A percentile compares a stretch with the other conserved stretches of the same genome.
phyloP scores from a whole-genome alignment of 345 rosid genomes.

The Pugionium dolabratum region DNA sequence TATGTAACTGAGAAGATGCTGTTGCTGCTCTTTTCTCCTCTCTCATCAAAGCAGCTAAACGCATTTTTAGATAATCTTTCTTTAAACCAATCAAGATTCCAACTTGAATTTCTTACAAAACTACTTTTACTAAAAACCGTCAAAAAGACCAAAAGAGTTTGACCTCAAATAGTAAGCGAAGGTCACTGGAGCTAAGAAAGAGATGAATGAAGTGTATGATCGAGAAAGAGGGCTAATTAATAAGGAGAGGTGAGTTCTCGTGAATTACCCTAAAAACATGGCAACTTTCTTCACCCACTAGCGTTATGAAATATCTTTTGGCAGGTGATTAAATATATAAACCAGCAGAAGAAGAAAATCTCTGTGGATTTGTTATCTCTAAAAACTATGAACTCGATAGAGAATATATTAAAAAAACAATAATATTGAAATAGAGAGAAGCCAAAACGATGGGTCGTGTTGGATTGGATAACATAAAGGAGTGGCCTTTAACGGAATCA shows the following conservation, averaged over 20 bases:
- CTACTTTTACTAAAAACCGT: no score
- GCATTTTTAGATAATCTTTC: conserved; percentile 43
- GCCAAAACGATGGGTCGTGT: conserved; percentile 42
- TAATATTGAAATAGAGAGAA: conserved; percentile 9
- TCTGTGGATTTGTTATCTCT: conserved; percentile 24
- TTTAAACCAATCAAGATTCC: conserved; percentile 30
- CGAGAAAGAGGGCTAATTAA: not conserved
- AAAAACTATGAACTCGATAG: conserved; percentile 36
- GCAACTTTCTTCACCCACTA: conserved; percentile 2
- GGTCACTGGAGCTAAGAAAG: conserved; percentile 21
- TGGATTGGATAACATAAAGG: conserved; percentile 1
- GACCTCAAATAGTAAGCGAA: conserved; percentile 9
- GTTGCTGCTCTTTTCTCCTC: conserved; percentile 44
- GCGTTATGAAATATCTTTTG: conserved; percentile 18
- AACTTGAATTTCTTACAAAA: not conserved
- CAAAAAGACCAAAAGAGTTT: not conserved
- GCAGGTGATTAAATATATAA: not conserved
- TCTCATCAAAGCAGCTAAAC: conserved; percentile 49
- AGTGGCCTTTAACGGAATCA: conserved; percentile 33
- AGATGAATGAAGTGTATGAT: conserved; percentile 3
- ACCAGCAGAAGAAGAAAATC: conserved; percentile 16
- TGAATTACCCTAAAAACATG: conserved; percentile 18
- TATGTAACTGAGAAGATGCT: conserved; percentile 57
- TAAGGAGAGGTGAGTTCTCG: conserved; percentile 21
- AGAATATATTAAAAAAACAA: conserved; percentile 11